These are phyloP conservation scores for Pyrenula massariospora DNA, from an alignment of 495 filamentous ascomycete genomes.

Conservation along the genomic window DNA sequence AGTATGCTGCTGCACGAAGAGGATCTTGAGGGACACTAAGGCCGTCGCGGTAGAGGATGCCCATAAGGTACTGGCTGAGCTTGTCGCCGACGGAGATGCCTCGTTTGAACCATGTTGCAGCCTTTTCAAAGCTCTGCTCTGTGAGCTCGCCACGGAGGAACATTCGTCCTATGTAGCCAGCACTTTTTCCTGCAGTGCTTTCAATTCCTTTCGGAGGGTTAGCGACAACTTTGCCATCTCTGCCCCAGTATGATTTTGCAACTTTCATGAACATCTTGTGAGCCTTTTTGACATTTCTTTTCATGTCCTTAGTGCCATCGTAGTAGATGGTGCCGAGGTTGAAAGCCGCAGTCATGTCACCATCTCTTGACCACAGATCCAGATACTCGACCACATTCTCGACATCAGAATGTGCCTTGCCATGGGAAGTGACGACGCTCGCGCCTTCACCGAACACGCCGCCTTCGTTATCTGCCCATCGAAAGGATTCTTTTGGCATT, in stretches of 20 bases:
- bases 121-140: constrained; percentile 63
- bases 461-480: constrained; percentile 72
- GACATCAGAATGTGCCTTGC: constrained; percentile 59
- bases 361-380: constrained; percentile 87
- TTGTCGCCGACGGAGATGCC: constrained; percentile 71
- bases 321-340: constrained; percentile 82
- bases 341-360: constrained; percentile 84
- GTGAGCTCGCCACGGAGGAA: constrained; percentile 86
- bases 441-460: constrained; percentile 94
- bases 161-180: constrained; percentile 87
- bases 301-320: constrained; percentile 68
- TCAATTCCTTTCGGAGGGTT: constrained; percentile 49
- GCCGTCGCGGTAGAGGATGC: constrained; percentile 78
- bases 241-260: constrained; percentile 78
- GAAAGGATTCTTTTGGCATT: constrained; percentile 63
- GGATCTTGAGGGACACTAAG: constrained; percentile 67
- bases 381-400: constrained; percentile 93
- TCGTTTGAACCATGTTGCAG: constrained; percentile 75
- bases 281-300: constrained; percentile 60
- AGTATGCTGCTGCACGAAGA: constrained; percentile 61
- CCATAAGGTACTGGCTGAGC: constrained; percentile 76
- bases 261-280: constrained; percentile 76
- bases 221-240: constrained; percentile 50
- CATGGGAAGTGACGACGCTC: constrained; percentile 69
- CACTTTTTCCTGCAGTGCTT: constrained; percentile 77